These are phyloP conservation scores for Medicago lupulina DNA, from an alignment of 306 rosid species.

Conservation along the genomic window DNA sequence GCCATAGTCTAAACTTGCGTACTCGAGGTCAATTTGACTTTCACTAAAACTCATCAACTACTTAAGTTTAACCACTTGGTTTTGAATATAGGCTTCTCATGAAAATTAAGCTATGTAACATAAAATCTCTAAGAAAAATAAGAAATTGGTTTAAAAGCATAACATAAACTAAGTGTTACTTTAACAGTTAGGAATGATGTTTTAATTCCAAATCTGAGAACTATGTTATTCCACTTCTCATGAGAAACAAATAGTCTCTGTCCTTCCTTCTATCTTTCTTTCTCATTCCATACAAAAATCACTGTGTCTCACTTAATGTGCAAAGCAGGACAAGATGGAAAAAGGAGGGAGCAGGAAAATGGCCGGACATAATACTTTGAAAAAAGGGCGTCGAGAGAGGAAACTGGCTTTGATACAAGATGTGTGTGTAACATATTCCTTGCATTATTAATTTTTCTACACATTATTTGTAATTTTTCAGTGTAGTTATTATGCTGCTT, in stretches of 20 bases:
- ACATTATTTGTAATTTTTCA: neutral
- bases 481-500: constrained; percentile 19
- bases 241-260: constrained; percentile 51
- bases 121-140: neutral
- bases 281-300: constrained; percentile 23
- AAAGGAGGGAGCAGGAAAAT: constrained; percentile 52
- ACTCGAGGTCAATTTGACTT: neutral
- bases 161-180: neutral
- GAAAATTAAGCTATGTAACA: neutral
- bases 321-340: constrained; percentile 75
- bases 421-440: constrained; percentile 51
- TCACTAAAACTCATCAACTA: neutral
- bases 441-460: neutral
- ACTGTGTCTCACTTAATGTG: constrained; percentile 46
- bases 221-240: constrained; percentile 45
- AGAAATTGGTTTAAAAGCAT: neutral
- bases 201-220: constrained; percentile 50
- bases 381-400: constrained; percentile 70
- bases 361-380: constrained; percentile 56
- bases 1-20: neutral
- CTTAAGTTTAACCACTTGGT: neutral
- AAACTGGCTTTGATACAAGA: constrained; percentile 85
- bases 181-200: neutral
- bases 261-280: constrained; percentile 25
- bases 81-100: neutral